Evolutionary conservation across 495 filamentous ascomycete species (phyloP), one percentile per base, ranked within the genome.

Genomic region (Aspergillus sclerotiicarbonarius): DNA sequence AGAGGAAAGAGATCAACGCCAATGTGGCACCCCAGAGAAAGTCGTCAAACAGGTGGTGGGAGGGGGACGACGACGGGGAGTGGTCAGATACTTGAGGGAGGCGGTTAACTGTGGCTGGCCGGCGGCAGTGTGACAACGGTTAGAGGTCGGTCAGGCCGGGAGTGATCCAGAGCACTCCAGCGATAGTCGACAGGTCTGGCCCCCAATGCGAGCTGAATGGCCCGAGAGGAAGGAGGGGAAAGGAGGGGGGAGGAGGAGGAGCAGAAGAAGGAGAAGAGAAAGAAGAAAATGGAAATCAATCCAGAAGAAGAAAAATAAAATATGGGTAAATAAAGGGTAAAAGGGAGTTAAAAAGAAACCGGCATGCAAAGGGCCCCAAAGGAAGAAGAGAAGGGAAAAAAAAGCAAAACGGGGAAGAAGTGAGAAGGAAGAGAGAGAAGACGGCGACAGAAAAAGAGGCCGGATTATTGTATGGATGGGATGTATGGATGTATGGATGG

Each of bases 41-140:
- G 10, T 49, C 29, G 47, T 50, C 29, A 32, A 50, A 32, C 25
- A 48, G 51, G 41, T 20, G 44, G 33, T n/a, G 39, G 32, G 1
- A 59, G 54, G 44, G 54, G 39, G 53, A 48, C 37, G 52, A 45
- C 20, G 60, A 49, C 31, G 31, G 45, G 54, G 57, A 56, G 55
- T 57, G 57, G 59, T 57, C 48, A 43, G 51, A 54, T 54, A 50
- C 56, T 53, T 59, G 55, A 44, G 35, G 51, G 51, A 43, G 63
- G 64, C 67, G 65, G 68, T 60, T 70, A 69, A 57, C 53, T 57
- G 35, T 54, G 54, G 56, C 41, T 65, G 56, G 56, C 53, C 39
- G 62, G 66, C 71, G 66, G 69, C 66, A 69, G 63, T 65, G 70
- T 63, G 65, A 70, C 66, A 53, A 61, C 61, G 59, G 45, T 61